Evolutionary conservation across 768 basidiomycete genomes (phyloP).

Genomic region (Termitomyces sp.): DNA sequence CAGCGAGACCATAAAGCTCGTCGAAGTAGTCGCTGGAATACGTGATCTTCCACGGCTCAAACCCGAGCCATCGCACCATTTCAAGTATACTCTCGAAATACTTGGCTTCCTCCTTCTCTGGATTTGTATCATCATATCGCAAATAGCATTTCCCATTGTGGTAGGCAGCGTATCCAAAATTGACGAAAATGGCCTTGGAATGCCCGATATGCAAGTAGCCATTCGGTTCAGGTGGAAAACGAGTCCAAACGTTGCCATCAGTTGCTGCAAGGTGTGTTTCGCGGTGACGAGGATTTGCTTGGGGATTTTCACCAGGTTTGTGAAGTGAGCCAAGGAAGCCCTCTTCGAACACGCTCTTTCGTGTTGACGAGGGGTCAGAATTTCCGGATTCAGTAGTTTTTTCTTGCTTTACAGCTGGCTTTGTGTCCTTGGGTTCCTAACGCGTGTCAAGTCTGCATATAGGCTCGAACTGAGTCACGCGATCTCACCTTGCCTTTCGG

Average conservation of each 20-base stretch:
- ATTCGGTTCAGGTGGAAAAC: constrained; percentile 98
- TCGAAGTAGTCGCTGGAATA: constrained; percentile 98
- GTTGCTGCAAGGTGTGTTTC: constrained; percentile 80
- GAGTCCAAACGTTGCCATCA: constrained; percentile 82
- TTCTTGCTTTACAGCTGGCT: constrained; percentile 25
- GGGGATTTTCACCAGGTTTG: constrained; percentile 90
- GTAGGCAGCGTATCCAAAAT: constrained; percentile 97
- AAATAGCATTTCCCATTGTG: constrained; percentile 91
- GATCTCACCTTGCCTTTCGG: constrained; percentile 56
- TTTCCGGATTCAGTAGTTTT: constrained; percentile 23
- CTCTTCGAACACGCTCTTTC: constrained; percentile 81
- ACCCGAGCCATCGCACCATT: constrained; percentile 94
- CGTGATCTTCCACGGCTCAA: constrained; percentile 97
- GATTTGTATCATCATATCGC: constrained; percentile 97
- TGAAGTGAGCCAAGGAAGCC: constrained; percentile 93
- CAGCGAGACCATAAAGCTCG: constrained; percentile 78
- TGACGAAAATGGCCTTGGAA: constrained; percentile 97
- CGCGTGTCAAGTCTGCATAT: neutral
- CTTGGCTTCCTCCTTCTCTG: constrained; percentile 92
- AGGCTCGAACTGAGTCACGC: neutral
- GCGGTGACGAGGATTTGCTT: constrained; percentile 71
- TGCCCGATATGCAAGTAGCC: constrained; percentile 95
- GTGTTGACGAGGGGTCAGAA: constrained; percentile 31
- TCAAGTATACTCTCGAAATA: constrained; percentile 98
- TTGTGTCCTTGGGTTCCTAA: constrained; percentile 45